A percentile compares a stretch with the other conserved stretches of the same genome.
These are phyloP conservation scores for Diaporthe aspalathi DNA, from an alignment of 2,329 filamentous ascomycete genomes.

Conservation along the genomic window DNA sequence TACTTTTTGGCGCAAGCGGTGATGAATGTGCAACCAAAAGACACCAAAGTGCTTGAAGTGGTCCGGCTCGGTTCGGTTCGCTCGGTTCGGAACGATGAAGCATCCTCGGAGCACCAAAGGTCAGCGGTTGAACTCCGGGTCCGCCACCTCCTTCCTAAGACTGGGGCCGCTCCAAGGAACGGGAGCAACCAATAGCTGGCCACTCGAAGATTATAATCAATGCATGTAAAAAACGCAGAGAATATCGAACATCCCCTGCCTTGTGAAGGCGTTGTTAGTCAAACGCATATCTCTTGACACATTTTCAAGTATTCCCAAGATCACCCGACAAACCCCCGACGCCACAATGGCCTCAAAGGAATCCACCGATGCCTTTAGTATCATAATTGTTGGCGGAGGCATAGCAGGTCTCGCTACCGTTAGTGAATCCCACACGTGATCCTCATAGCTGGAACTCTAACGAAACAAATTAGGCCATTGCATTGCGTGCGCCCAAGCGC, in stretches of 20 bases:
- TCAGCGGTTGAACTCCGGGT: background rate
- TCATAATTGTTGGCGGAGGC: conserved; percentile 4
- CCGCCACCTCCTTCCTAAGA: background rate
- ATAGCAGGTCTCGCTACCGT: conserved; percentile 15
- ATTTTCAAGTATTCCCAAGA: background rate
- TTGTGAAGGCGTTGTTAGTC: background rate
- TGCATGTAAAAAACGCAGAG: background rate
- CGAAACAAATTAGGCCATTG: conserved; percentile 47
- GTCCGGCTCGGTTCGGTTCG: conserved; percentile 14
- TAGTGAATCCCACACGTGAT: background rate
- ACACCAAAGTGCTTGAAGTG: background rate
- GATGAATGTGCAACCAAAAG: background rate
- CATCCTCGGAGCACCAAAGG: background rate
- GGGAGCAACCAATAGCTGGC: background rate
- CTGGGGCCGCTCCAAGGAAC: background rate
- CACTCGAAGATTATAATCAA: background rate
- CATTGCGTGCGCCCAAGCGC: conserved; percentile 47
- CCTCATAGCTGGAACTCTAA: background rate
- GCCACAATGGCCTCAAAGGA: background rate
- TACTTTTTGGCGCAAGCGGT: background rate
- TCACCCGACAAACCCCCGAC: background rate
- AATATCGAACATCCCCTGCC: background rate
- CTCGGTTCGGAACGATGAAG: background rate
- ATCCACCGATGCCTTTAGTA: background rate
- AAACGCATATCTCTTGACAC: background rate